Evolutionary conservation across 2,329 filamentous ascomycete species (phyloP), one percentile per base, ranked within the genome.

Genomic region (Beauveria medogensis): DNA sequence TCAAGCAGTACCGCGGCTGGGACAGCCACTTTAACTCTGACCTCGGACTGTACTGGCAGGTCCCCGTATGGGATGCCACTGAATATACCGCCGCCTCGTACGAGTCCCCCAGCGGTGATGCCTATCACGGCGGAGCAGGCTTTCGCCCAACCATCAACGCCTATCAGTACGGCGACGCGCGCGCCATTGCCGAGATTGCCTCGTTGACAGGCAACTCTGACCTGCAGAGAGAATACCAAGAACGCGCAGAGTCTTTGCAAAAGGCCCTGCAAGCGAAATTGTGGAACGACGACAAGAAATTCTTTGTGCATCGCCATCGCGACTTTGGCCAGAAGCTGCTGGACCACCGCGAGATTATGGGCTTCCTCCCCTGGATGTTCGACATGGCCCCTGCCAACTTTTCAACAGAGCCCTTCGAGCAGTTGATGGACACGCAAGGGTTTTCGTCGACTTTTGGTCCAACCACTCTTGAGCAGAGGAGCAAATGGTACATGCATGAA

Each of bases 111-210:
- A 28, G 44, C 30, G 60, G 55, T 16, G 70, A 73, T 53, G 67
- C 70, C 5, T 68, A 73, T 55, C 66, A 67, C 26, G 76, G 76
- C 7, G 75, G 75, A 2, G 68, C 76, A 28, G 75, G 75, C 3
- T 78, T 73, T 59, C 69, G 76, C 14, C 76, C 76, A 3, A 76
- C 70, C 22, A 72, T 74, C 64, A 78, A 78, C 55, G 69, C 73
- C 3, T 78, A 78, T 59, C 77, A 77, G 71, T 73, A 74, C 28
- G 76, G 74, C 12, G 74, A 74, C 62, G 75, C 76, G 1, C 66
- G 69, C 34, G 75, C 74, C 3, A 77, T 79, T 50, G 68, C 71
- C 5, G 64, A 66, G 14, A 70, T 76, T 56, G 75, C 76, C 9
- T 61, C 62, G 0, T 53, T 76, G 30, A 69, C 70, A 3, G 71